Evolutionary conservation across 176 grass and related monocot species (phyloP).

Genomic region (Cenchrus purpureus): DNA sequence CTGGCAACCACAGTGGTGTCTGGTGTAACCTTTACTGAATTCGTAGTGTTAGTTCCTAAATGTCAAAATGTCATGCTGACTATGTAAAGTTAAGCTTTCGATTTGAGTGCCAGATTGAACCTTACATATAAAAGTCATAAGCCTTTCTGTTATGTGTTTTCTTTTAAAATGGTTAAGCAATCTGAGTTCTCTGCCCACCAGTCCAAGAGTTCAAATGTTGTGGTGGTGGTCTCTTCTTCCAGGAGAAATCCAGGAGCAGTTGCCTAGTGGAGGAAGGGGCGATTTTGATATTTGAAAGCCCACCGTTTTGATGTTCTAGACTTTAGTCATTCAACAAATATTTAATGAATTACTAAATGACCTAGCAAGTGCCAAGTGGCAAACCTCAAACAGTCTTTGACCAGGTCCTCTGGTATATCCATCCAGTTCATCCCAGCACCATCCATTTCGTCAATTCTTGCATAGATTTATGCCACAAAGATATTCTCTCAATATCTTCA

Average conservation of each 20-base stretch:
- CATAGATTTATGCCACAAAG: too few relatives aligned
- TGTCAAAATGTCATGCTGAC: slow-evolving; percentile 45
- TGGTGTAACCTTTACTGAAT: slow-evolving; percentile 51
- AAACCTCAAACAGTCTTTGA: slow-evolving; percentile 77
- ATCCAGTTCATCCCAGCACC: slow-evolving; percentile 98
- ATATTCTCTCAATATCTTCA: too few relatives aligned
- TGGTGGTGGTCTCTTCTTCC: slow-evolving; percentile 3
- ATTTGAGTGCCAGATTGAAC: slow-evolving; percentile 47
- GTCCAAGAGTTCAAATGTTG: background rate
- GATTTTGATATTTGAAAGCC: slow-evolving; percentile 17
- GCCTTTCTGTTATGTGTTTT: background rate
- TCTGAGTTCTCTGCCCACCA: background rate
- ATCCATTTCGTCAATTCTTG: slow-evolving; percentile 92
- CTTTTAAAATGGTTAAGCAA: background rate
- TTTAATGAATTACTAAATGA: slow-evolving; percentile 19
- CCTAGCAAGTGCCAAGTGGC: slow-evolving; percentile 10
- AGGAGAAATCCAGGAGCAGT: slow-evolving; percentile 68
- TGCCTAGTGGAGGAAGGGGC: slow-evolving; percentile 56
- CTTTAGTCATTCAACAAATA: slow-evolving; percentile 18
- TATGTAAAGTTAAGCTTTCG: slow-evolving; percentile 54
- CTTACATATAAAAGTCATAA: background rate
- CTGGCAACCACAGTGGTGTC: slow-evolving; percentile 44
- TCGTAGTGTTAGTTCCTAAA: slow-evolving; percentile 43
- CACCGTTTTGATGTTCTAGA: background rate
- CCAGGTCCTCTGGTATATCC: slow-evolving; percentile 83